A percentile compares a stretch with the other conserved stretches of the same genome.
phyloP scores from a whole-genome alignment of 169 alveolate genomes.

The Plasmodium relictum region DNA sequence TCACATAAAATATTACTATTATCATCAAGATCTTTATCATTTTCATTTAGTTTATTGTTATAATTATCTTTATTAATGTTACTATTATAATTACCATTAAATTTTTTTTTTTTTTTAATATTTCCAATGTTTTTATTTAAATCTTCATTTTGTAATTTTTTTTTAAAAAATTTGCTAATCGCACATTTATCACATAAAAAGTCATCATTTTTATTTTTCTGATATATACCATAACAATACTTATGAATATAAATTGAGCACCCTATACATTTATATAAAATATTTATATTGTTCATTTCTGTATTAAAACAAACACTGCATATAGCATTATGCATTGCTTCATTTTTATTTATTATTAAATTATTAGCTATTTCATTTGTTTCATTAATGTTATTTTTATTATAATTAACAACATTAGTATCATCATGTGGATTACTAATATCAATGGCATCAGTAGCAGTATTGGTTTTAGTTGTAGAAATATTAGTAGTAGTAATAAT shows the following conservation, averaged over 20 bases:
- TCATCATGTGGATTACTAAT: neutral
- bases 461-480: neutral
- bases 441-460: neutral
- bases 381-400: conserved; percentile 12
- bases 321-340: conserved; percentile 3
- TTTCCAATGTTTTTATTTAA: neutral
- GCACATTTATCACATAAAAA: conserved; percentile 58
- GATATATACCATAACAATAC: conserved; percentile 61
- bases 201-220: conserved; percentile 47
- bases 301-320: conserved; percentile 57
- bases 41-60: neutral
- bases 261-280: conserved; percentile 27
- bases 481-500: neutral
- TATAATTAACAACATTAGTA: neutral
- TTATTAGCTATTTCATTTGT: conserved; percentile 2
- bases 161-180: conserved; percentile 7
- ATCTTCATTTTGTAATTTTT: conserved; percentile 5
- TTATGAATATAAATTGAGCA: conserved; percentile 46
- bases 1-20: neutral
- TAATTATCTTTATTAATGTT: neutral
- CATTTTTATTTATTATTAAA: neutral
- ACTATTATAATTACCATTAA: neutral
- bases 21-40: neutral
- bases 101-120: conserved; percentile 38
- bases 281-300: conserved; percentile 35